Percentiles rank a stretch among this genome's conserved stretches.
Evolutionary conservation across 1,284 basidiomycete genomes (phyloP).

Genomic region (Porodaedalea pini): DNA sequence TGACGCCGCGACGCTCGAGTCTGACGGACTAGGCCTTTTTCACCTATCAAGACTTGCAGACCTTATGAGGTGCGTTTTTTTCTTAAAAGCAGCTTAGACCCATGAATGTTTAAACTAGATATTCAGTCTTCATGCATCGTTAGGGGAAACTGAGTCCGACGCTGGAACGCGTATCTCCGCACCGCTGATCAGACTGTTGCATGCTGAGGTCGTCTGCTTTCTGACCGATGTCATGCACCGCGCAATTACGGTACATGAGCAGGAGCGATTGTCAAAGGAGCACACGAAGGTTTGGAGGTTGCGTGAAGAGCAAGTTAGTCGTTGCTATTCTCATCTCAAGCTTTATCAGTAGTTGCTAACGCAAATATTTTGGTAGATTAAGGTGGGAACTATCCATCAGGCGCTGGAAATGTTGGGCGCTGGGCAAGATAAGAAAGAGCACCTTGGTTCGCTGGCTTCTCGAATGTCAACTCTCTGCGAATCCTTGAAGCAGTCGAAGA

Average conservation of each 20-base stretch:
- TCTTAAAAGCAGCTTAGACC: too few relatives aligned
- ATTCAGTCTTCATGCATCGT: constrained; percentile 16
- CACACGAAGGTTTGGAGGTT: constrained; percentile 57
- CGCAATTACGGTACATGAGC: constrained; percentile 50
- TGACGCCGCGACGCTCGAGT: constrained; percentile 38
- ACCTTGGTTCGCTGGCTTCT: neutral
- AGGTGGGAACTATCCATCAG: constrained; percentile 1
- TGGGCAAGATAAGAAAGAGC: constrained; percentile 6
- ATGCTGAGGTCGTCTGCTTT: constrained; percentile 46
- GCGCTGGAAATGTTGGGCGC: constrained; percentile 17
- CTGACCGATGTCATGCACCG: constrained; percentile 46
- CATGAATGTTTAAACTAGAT: too few relatives aligned
- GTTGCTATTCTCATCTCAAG: neutral
- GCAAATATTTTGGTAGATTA: constrained; percentile 26
- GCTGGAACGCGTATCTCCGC: constrained; percentile 29
- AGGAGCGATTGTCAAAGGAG: constrained; percentile 51
- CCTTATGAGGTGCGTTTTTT: constrained; percentile 38
- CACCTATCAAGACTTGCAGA: constrained; percentile 40
- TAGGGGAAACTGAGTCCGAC: constrained; percentile 3
- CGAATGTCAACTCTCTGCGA: neutral
- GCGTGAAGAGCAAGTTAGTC: constrained; percentile 27
- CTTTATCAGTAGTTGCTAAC: constrained; percentile 23
- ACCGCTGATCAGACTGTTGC: constrained; percentile 34
- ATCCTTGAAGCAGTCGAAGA: neutral
- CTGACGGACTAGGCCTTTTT: constrained; percentile 47